Evolutionary conservation across 129 eudicot genomes (phyloP), one percentile per base, ranked within the genome.

Genomic region (Pseudognaphalium luteoalbum): DNA sequence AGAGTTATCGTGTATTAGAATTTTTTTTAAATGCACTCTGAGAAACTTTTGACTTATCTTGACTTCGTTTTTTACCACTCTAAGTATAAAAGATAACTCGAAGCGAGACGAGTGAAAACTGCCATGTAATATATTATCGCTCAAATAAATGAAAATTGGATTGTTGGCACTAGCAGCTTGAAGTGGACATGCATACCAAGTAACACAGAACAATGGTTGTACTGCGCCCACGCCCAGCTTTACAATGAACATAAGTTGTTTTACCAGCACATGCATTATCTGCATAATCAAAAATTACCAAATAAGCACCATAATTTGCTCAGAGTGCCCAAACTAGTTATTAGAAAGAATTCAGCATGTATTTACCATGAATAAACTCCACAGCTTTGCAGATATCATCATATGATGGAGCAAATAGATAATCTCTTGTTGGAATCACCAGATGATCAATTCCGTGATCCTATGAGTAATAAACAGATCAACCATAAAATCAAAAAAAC

Each of bases 201-300:
- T 91, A 91, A 82, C 97, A 88, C 34, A 91, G 84, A 56, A 91
- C 95, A 50, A 91, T 77, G 11, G 97, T 91, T 22, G 97, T 91
- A 72, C 97, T 91, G 60, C 97, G 92, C 16, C 97, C 97, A 52
- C 97, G 81, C 37, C 97, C 96, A 47, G 97, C 97, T 85, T 91
- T 91, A 29, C 97, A 91, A 78, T 91, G 97, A 17, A 91, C 92
- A 44, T 91, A 91, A 32, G 97, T 91, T 30, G 91, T 85, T 82
- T 85, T 83, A n/a, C 90, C 89, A 25, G 72, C 58, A 9, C 81
- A 85, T 12, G 95, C 92, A 73, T 91, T 88, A 47, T 79, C 90
- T 91, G 73, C 66, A 84, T 29, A 51, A 69, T 71, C 35, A 44
- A 15, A 5, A 21, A 70, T 15, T 22, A 61, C 12, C 60, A 35